These are phyloP conservation scores for Aegilops speltoides DNA, from an alignment of 176 grass and related monocot genomes.

Conservation along the genomic window DNA sequence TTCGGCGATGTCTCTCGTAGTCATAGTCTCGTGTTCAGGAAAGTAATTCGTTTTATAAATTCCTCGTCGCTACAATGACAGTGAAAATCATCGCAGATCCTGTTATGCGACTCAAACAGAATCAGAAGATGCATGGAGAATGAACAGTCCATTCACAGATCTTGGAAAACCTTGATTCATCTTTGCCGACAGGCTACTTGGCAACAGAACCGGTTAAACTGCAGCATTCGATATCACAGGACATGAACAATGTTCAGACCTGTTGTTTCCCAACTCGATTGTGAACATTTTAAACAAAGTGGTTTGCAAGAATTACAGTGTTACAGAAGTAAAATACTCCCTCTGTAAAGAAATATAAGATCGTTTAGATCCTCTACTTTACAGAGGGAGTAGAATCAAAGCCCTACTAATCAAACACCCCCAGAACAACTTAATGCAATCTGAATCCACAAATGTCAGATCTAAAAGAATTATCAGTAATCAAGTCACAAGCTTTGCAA, in stretches of 20 bases:
- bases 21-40: not conserved
- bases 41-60: slow-evolving; percentile 6
- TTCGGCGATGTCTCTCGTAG: not conserved
- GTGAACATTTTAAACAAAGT: not conserved
- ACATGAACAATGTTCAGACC: not conserved
- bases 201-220: not conserved
- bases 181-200: not conserved
- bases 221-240: not conserved
- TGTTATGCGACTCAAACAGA: not conserved
- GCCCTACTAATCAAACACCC: not conserved
- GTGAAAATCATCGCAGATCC: not conserved
- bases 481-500: not conserved
- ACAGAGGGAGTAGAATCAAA: not conserved
- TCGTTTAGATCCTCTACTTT: too few relatives aligned
- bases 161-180: not conserved
- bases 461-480: slow-evolving; percentile 31
- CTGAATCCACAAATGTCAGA: not conserved
- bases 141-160: not conserved
- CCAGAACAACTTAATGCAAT: slow-evolving; percentile 8
- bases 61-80: not conserved
- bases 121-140: not conserved
- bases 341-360: too few relatives aligned
- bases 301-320: slow-evolving; percentile 19
- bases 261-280: not conserved
- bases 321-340: not conserved